Evolutionary conservation across 108 stramenopile species (phyloP).

Genomic region (Nitzschia inconspicua): DNA sequence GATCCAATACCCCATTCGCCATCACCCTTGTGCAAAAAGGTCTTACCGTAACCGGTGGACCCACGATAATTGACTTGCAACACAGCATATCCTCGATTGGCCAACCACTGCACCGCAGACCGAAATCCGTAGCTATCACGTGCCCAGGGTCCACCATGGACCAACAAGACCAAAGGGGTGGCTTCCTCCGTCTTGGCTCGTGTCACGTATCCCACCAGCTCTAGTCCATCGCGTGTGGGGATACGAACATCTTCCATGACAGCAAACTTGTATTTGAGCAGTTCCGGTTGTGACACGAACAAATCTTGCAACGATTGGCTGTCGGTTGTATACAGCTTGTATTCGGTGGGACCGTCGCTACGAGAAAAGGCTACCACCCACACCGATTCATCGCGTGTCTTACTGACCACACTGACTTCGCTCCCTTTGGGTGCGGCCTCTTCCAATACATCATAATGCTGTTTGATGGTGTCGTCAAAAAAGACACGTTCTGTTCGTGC

Average conservation of each 20-base stretch:
- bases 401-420: constrained; percentile 41
- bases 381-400: constrained; percentile 46
- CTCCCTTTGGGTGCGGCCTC: constrained; percentile 30
- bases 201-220: constrained; percentile 51
- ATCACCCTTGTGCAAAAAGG: constrained; percentile 58
- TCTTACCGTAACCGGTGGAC: constrained; percentile 61
- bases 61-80: constrained; percentile 63
- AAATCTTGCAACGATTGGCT: constrained; percentile 30
- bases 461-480: constrained; percentile 51
- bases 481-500: constrained; percentile 55
- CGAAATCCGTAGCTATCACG: constrained; percentile 57
- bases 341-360: constrained; percentile 51
- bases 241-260: constrained; percentile 56
- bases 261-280: constrained; percentile 52
- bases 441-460: constrained; percentile 47
- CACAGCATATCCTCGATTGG: constrained; percentile 57
- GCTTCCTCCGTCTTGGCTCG: constrained; percentile 27
- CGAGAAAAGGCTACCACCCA: constrained; percentile 48
- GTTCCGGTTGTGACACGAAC: constrained; percentile 39
- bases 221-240: constrained; percentile 47
- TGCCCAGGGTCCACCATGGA: constrained; percentile 67
- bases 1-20: constrained; percentile 61
- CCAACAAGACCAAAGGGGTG: constrained; percentile 50
- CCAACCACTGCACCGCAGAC: constrained; percentile 50
- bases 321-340: constrained; percentile 44